Base-by-base conservation (phyloP, 1,284 basidiomycete species). In the Heterobasidion irregulare region DNA sequence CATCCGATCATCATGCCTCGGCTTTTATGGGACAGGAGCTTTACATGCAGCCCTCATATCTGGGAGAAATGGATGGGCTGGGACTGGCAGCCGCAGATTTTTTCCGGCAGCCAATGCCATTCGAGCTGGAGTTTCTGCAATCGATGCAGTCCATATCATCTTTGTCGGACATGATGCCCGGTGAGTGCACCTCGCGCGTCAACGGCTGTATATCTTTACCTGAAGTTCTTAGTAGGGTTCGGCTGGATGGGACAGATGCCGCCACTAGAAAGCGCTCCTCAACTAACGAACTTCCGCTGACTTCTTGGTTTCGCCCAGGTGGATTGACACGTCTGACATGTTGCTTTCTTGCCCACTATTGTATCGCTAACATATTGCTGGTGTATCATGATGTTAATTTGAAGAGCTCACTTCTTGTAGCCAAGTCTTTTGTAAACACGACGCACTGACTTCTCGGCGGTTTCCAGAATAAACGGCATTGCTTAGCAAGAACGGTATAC, bases 41-140 rank as follows among this genome's bases (percentile, higher is more conserved):
- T 16, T 44, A 16, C 5, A 44, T 44, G 16, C 41, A 16, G 16
- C 41, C 16, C 41, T 16, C 12, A 16, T 16, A 16, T 13, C 16
- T 44, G 12, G 47, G 47, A 26, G 47, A n/a, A 12, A 26, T 19
- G 19, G 47, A 56, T 18, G 54, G 26, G 26, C 26, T 59, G 53
- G 61, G 63, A 16, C 57, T 67, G 58, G 65, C 64, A 46, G 63
- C 66, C n/a, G 61, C 68, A 9, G 75, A 78, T 12, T 74, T 78
- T 57, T 80, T 80, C 69, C 72, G 76, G 36, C 72, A 79, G 1
- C 73, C 78, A 6, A 67, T 84, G 56, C 75, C 77, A 3, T 82
- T 81, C 59, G 82, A 86, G 58, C 68, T 72, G 9, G 82, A 83
- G 50, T 73, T 86, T 36, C 60, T 86, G 61, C 76, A 82, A 56